These are phyloP conservation scores for Pythium coloratum DNA, from an alignment of 352 stramenopile species.

Conservation along the genomic window DNA sequence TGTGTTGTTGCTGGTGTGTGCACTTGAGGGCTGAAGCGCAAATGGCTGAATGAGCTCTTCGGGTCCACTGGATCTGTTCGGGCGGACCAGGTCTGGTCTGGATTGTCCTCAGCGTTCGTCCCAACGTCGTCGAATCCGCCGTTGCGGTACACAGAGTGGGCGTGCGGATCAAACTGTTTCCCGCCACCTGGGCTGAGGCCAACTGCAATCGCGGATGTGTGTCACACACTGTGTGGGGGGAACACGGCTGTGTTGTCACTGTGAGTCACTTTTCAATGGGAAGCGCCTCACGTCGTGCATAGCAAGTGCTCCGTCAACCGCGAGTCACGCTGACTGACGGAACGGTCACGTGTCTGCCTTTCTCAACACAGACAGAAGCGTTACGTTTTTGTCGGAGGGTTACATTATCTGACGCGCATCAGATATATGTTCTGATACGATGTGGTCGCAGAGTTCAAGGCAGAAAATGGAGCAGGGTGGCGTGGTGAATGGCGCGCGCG, in stretches of 20 bases:
- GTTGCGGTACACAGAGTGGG: neutral
- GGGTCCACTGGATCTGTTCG: neutral
- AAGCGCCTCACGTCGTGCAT: neutral
- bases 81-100: neutral
- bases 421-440: neutral
- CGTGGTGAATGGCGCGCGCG: neutral
- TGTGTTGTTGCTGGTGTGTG: neutral
- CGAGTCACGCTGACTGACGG: neutral
- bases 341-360: neutral
- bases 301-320: neutral
- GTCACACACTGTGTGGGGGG: neutral
- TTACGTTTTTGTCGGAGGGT: neutral
- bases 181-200: neutral
- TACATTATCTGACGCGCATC: neutral
- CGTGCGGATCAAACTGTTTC: neutral
- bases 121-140: neutral
- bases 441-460: neutral
- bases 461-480: neutral
- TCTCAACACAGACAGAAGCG: neutral
- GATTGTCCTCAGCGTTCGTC: neutral
- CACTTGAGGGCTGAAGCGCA: neutral
- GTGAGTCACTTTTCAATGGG: neutral
- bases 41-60: constrained; percentile 18
- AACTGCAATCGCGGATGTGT: no score
- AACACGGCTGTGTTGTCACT: neutral